phyloP scores from a whole-genome alignment of 768 basidiomycete genomes.

The Artomyces pyxidatus region DNA sequence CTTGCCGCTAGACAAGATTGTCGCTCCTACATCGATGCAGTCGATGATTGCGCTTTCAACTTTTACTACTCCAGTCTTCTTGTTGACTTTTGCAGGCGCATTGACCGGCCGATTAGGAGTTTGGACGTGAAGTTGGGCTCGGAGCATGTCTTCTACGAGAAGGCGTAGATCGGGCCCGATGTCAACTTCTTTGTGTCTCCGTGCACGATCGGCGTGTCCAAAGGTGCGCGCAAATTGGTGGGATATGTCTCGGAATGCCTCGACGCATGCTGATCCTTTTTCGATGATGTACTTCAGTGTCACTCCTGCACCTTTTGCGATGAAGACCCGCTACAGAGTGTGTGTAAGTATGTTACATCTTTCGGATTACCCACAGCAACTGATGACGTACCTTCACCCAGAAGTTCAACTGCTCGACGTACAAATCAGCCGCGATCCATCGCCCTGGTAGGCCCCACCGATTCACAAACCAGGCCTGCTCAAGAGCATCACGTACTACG shows the following conservation, averaged over 20 bases:
- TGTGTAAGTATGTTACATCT: too few relatives aligned
- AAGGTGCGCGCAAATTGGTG: conserved; percentile 17
- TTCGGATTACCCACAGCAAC: too few relatives aligned
- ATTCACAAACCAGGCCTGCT: background rate
- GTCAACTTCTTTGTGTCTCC: conserved; percentile 17
- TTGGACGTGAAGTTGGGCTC: conserved; percentile 8
- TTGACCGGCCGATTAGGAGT: background rate
- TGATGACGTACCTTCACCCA: background rate
- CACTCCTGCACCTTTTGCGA: background rate
- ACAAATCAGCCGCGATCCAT: background rate
- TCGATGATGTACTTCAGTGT: background rate
- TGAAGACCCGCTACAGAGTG: background rate
- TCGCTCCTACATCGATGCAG: background rate
- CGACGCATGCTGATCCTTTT: conserved; percentile 22
- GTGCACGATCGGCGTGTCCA: conserved; percentile 17
- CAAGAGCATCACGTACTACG: background rate
- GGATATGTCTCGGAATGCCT: conserved; percentile 21
- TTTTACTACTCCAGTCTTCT: background rate
- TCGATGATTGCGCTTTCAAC: background rate
- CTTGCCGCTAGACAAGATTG: background rate
- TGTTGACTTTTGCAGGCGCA: background rate
- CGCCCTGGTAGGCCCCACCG: background rate
- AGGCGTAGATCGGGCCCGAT: conserved; percentile 18
- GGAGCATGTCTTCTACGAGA: conserved; percentile 18
- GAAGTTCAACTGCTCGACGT: background rate